Conservation (phyloP, 352 stramenopile species). For the Pythium coloratum region DNA sequence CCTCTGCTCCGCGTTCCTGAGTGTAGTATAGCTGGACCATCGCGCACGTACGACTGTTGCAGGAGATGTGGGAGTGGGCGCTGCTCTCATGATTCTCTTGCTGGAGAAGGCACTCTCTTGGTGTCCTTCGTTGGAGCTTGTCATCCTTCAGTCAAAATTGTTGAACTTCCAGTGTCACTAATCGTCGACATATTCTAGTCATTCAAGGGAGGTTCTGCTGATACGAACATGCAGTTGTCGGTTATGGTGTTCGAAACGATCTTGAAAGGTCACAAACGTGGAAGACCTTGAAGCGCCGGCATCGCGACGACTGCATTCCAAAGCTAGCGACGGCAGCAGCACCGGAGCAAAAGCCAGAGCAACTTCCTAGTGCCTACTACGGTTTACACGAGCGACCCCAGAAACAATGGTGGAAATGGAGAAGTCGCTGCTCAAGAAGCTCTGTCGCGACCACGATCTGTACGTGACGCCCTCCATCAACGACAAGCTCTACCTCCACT, state of each 20-base stretch:
- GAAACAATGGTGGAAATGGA: constrained; percentile 86
- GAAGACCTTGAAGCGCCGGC: not conserved
- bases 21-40: too few relatives aligned
- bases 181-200: too few relatives aligned
- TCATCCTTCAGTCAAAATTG: too few relatives aligned
- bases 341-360: not conserved
- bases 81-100: too few relatives aligned
- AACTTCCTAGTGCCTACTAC: not conserved
- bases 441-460: constrained; percentile 89
- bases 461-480: constrained; percentile 93
- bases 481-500: constrained; percentile 96
- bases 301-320: not conserved
- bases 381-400: not conserved
- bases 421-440: constrained; percentile 81
- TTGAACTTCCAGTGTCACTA: too few relatives aligned
- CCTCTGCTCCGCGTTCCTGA: too few relatives aligned
- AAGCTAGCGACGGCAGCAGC: not conserved
- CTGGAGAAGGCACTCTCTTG: too few relatives aligned
- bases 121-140: too few relatives aligned
- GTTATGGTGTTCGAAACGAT: constrained; percentile 17
- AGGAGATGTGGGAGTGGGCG: too few relatives aligned
- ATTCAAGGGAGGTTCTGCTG: not conserved
- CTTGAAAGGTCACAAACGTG: constrained; percentile 22
- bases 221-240: not conserved
- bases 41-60: too few relatives aligned